Evolutionary conservation across 768 basidiomycete species (phyloP).

Genomic region (Rhodosporidiobolus sp.): DNA sequence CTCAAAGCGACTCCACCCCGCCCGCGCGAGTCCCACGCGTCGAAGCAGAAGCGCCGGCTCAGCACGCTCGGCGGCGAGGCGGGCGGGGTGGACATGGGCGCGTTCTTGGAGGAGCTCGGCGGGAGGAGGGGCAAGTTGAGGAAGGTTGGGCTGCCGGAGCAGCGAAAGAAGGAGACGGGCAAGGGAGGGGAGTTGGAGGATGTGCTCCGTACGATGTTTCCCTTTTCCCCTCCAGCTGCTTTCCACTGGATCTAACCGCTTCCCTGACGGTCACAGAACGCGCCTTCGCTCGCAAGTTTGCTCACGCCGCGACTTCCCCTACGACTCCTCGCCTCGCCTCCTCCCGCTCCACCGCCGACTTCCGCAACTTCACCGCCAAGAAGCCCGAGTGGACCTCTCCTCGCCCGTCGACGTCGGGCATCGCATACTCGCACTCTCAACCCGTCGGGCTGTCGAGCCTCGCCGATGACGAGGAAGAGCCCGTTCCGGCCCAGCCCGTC

Average conservation of each 20-base stretch:
- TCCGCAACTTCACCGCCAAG: no score
- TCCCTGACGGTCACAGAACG: neutral
- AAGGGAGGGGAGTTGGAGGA: neutral
- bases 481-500: neutral
- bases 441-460: neutral
- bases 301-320: constrained; percentile 6
- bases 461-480: no score
- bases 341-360: constrained; percentile 10
- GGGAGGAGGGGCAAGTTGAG: constrained; percentile 18
- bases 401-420: neutral
- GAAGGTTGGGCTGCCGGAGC: constrained; percentile 22
- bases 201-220: constrained; percentile 1
- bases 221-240: neutral
- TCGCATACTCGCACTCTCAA: neutral
- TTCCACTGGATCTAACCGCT: neutral
- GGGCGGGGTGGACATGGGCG: constrained; percentile 4
- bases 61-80: constrained; percentile 2
- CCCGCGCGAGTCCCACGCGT: neutral
- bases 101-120: constrained; percentile 20
- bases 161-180: neutral
- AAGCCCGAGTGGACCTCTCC: neutral
- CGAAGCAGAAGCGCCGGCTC: neutral
- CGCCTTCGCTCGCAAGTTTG: constrained; percentile 21
- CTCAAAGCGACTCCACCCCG: constrained; percentile 13
- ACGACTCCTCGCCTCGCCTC: constrained; percentile 6